Percentiles rank a stretch among this genome's conserved stretches.
Conservation (phyloP, 495 filamentous ascomycete species). For the Penicillium salamii region DNA sequence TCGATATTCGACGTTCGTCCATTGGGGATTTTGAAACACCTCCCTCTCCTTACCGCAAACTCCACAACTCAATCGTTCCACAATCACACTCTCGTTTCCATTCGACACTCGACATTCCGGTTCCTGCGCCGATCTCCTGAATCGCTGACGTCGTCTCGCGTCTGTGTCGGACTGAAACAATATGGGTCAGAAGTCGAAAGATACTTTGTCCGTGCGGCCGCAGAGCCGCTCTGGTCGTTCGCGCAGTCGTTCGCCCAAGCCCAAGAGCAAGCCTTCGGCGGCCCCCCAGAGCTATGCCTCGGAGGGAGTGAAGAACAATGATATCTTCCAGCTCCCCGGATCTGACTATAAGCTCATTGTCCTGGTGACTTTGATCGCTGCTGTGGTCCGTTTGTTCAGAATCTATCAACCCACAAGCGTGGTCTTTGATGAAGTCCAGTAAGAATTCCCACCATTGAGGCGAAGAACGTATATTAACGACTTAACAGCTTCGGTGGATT, state of each 20-base stretch:
- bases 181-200: conserved; percentile 40
- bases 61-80: not conserved
- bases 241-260: conserved; percentile 41
- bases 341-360: conserved; percentile 78
- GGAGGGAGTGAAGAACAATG: conserved; percentile 51
- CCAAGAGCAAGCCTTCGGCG: conserved; percentile 36
- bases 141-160: conserved; percentile 9
- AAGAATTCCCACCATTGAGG: conserved; percentile 32
- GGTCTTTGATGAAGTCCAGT: conserved; percentile 99
- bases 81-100: not conserved
- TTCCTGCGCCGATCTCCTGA: conserved; percentile 4
- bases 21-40: not conserved
- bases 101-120: not conserved
- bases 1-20: conserved; percentile 10
- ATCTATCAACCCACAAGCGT: conserved; percentile 96
- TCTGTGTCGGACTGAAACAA: conserved; percentile 9
- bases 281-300: conserved; percentile 40
- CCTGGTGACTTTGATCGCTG: conserved; percentile 69
- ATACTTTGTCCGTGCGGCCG: conserved; percentile 38
- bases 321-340: conserved; percentile 60
- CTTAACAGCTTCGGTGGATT: conserved; percentile 86
- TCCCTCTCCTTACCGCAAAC: not conserved
- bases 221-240: conserved; percentile 35
- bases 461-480: conserved; percentile 2
- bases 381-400: conserved; percentile 82